A percentile compares a stretch with the other conserved stretches of the same genome.
Conservation (phyloP, 352 stramenopile species). For the Halophytophthora polymorphica region DNA sequence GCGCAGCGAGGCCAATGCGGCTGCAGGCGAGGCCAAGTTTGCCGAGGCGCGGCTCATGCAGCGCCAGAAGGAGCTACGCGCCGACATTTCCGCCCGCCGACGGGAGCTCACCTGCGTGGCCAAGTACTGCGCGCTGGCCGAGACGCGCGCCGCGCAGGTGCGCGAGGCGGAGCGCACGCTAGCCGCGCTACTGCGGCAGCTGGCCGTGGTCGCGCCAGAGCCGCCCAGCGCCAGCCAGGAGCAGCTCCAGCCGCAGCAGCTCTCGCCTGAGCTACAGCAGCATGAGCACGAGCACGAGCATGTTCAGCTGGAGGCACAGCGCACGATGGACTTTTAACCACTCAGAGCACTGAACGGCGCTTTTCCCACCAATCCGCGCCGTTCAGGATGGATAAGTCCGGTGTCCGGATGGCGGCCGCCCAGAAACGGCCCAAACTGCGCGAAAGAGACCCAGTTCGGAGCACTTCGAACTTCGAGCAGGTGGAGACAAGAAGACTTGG, state of each 20-base stretch:
- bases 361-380: conserved; percentile 3
- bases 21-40: conserved; percentile 32
- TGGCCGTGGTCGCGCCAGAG: conserved; percentile 13
- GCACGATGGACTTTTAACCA: conserved; percentile 19
- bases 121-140: conserved; percentile 34
- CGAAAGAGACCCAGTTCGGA: conserved; percentile 12
- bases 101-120: conserved; percentile 31
- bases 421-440: conserved; percentile 21
- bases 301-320: not conserved
- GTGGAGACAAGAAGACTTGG: not conserved
- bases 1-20: conserved; percentile 22
- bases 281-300: not conserved
- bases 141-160: conserved; percentile 30
- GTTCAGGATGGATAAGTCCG: not conserved
- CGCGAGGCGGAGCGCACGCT: conserved; percentile 43
- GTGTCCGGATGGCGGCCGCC: conserved; percentile 1
- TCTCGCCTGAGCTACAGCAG: too few relatives aligned
- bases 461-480: not conserved
- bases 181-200: conserved; percentile 34
- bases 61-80: conserved; percentile 44
- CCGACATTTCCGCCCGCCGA: conserved; percentile 27
- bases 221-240: not conserved
- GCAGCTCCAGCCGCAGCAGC: not conserved
- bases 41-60: conserved; percentile 46
- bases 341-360: not conserved